Base-by-base conservation (phyloP, 2,329 filamentous ascomycete genomes). In the Chrysoporthe cubensis region DNA sequence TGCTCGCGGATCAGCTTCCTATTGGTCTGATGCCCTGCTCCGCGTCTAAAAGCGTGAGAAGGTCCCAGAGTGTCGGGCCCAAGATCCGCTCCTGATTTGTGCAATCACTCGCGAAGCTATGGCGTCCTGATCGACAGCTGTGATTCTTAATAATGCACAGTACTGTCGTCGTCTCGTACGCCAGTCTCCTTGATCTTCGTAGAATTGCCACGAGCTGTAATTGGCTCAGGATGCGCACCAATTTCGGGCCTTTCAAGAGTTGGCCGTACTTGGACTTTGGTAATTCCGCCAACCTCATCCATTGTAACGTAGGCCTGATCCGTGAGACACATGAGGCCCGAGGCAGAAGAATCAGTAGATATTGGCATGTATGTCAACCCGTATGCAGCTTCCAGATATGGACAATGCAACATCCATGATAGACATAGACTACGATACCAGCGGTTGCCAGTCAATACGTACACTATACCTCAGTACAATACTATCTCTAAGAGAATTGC, bases 11-110 rank as follows among this genome's bases (percentile, higher is more conserved):
- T 26, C 8, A 9, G 11, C 16, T 8, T 5, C 21, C 48, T 4
- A 68, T 68, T 68, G 62, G 62, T 11, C 66, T 18, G 9, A 16
- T 6, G 40, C 21, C 14, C 54, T 13, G 54, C 32, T 43, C 14
- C 60, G 67, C 67, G 40, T 58, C 67, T 69, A 66, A 4, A 5
- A 40, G 58, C 58, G 21, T n/a, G 60, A 37, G 46, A 9, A 8
- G 18, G 60, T 8, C 21, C 67, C 67, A 48, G n/a, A 59, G 21
- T 64, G 54, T 61, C 64, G 67, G 67, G 54, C 46, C 43, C 43
- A 40, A 50, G 16, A 21, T 6, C n/a, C 32, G 46, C 26, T 64
- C 50, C 44, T 57, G 37, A 66, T 64, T 64, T 56, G 64, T 21
- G 40, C 26, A 5, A 32, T 13, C 2, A 60, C 26, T 48, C 7